Base-by-base conservation (phyloP, 306 rosid genomes). In the Sicyos baderoa region DNA sequence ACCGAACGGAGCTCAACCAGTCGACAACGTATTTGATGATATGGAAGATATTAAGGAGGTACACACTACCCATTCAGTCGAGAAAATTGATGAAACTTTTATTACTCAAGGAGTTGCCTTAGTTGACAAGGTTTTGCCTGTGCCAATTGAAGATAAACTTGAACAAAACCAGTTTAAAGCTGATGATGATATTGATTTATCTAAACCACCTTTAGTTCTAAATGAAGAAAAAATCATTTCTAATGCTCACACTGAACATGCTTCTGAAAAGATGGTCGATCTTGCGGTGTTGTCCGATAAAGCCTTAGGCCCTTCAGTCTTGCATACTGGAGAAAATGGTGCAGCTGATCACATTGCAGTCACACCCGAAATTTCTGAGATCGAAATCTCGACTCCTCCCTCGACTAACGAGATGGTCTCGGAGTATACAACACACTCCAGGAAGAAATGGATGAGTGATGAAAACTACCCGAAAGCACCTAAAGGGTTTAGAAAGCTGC, bases 381-480 rank as follows among this genome's bases (percentile, higher is more conserved):
- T 79, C 35, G 87, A 81, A 77, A 59, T 72, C 50, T 81, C 84
- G 6, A 90, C 97, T 13, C 94, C 99, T 45, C 95, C 95, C 3
- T 82, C 84, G 8, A 80, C 74, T 75, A 74, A 75, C 55, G 86
- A 76, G 70, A 78, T 58, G 72, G 71, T 45, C 32, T 49, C 76
- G 0, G 96, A 85, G 77, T 55, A 79, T 48, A 54, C 67, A 19
- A 19, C 52, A 66, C 87, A 85, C 75, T 81, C 91, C 58, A 84
- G 97, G 83, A 93, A 90, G 91, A 93, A 93, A 81, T 93, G 99
- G 99, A 87, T 79, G 72, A 84, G 80, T 25, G 96, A 77, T n/a
- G 96, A 88, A 66, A 84, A 81, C 82, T 77, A 90, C 62, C 80
- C 97, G 3, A 93, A 93, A 79, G 79, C 90, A 0, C 79, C 83